Percentiles rank a stretch among this genome's conserved stretches.
phyloP scores from a whole-genome alignment of 1,284 basidiomycete genomes.

The Heterobasidion irregulare region DNA sequence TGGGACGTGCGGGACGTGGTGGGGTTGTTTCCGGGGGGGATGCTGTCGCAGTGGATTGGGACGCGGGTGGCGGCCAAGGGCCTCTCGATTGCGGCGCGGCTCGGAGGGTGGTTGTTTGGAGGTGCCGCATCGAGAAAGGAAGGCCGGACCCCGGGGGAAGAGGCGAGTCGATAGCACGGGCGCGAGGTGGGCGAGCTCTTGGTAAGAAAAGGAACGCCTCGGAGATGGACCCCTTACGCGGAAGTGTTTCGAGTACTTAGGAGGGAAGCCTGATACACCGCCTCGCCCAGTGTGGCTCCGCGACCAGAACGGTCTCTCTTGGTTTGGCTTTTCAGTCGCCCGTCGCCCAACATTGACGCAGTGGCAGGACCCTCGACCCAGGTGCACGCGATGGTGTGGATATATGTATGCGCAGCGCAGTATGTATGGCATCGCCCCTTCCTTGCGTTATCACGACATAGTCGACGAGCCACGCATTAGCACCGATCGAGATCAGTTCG shows the following conservation, averaged over 20 bases:
- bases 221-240: not conserved
- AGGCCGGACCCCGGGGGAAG: slow-evolving; percentile 1
- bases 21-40: slow-evolving; percentile 51
- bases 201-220: not conserved
- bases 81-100: slow-evolving; percentile 26
- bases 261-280: not conserved
- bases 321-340: not conserved
- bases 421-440: too few relatives aligned
- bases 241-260: not conserved
- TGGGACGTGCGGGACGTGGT: slow-evolving; percentile 47
- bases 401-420: too few relatives aligned
- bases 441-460: too few relatives aligned
- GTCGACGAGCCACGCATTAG: not conserved
- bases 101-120: slow-evolving; percentile 14
- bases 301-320: not conserved
- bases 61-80: slow-evolving; percentile 50
- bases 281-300: not conserved
- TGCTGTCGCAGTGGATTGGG: slow-evolving; percentile 56
- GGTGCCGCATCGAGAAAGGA: slow-evolving; percentile 2
- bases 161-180: not conserved
- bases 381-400: too few relatives aligned
- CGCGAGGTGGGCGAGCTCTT: not conserved
- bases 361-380: too few relatives aligned
- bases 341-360: too few relatives aligned
- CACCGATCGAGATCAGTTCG: not conserved